Base-by-base conservation (phyloP, 1,284 basidiomycete species). In the Austroboletus rostrupii region DNA sequence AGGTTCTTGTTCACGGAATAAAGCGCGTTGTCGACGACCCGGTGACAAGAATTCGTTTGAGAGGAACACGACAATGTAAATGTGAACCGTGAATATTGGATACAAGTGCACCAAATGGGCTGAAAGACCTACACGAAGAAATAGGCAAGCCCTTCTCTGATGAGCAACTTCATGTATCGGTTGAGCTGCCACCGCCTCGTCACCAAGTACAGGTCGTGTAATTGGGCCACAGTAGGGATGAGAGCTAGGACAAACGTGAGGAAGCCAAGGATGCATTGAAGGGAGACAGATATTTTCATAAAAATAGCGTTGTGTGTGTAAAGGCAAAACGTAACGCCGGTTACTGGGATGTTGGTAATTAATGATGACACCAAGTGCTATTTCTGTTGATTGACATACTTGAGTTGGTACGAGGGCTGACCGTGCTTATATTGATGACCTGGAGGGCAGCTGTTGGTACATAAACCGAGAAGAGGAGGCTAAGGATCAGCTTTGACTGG, bases 71-170 rank as follows among this genome's bases (percentile, higher is more conserved):
- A 37, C 36, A n/a, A 37, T 36, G 35, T 8, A 12, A 31, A 31
- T n/a, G 13, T 7, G 28, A 29, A 42, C 31, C 5, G 28, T 20
- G 28, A 31, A 20, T 17, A 16, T 5, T 13, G 19, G 20, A 33
- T n/a, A 3, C 2, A 33, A 14, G 6, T 28, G 17, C 11, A 41
- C 17, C 4, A 39, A 46, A 16, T 33, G n/a, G 12, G 8, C n/a
- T 12, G 13, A 33, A 17, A 37, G 26, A 43, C 52, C 9, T 23
- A 53, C 53, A 45, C 5, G 5, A 53, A 13, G 28, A 54, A 45
- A 36, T 54, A 54, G 16, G 52, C 3, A 4, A 54, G 17, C 9
- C 53, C 46, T 10, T 54, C 51, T 7, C 31, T 53, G 17, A 38
- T 42, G 6, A 53, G 29, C 10, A 53, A 14, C n/a, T 29, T 37